Evolutionary conservation across 495 filamentous ascomycete genomes (phyloP).

Genomic region (Talaromyces ruber): DNA sequence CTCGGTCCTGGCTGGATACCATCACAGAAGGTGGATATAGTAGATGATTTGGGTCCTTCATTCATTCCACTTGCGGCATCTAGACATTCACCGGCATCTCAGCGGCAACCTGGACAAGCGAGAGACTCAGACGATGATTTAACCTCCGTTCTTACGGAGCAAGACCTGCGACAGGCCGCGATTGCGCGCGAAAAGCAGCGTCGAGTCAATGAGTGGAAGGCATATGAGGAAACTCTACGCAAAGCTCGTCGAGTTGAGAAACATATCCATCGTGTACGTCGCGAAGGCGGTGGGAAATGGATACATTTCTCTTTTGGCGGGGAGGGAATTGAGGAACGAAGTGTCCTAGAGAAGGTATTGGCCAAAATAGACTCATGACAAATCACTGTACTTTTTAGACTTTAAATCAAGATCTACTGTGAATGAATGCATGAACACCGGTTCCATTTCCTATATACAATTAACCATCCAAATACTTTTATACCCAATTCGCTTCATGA

Average conservation of each 20-base stretch:
- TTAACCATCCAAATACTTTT: background rate
- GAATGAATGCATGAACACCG: background rate
- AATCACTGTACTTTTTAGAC: background rate
- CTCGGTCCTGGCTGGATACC: conserved; percentile 45
- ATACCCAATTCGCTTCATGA: background rate
- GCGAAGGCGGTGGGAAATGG: conserved; percentile 28
- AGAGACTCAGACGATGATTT: background rate
- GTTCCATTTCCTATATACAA: background rate
- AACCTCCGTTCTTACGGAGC: background rate
- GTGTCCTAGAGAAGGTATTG: background rate
- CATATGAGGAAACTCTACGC: conserved; percentile 14
- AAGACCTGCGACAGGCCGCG: conserved; percentile 23
- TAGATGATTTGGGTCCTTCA: background rate
- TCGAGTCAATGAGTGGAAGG: conserved; percentile 17
- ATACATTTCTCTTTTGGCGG: conserved; percentile 25
- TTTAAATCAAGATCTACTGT: background rate
- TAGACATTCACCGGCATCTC: background rate
- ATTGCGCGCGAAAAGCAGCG: conserved; percentile 20
- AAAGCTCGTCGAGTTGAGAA: conserved; percentile 18
- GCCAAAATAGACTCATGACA: background rate
- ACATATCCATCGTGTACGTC: conserved; percentile 19
- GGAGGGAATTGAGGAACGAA: conserved; percentile 12
- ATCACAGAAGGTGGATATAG: conserved; percentile 2
- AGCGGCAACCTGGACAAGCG: conserved; percentile 8
- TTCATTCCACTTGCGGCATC: background rate